Conservation (phyloP, 129 eudicot genomes). For the Lactuca sativa region DNA sequence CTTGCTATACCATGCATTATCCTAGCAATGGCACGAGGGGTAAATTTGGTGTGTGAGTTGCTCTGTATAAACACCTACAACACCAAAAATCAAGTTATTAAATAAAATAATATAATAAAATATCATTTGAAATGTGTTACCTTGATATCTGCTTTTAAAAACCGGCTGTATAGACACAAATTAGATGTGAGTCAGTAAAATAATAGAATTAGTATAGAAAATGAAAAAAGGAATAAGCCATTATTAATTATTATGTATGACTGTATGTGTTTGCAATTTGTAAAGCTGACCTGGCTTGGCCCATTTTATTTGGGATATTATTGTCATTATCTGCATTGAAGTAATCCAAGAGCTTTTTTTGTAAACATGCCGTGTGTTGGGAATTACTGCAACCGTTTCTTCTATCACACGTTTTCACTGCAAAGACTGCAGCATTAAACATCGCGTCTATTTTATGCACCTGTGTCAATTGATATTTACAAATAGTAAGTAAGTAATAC, state of each 20-base stretch:
- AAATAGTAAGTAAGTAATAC: not conserved
- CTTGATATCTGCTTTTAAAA: constrained; percentile 94
- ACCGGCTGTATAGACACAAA: constrained; percentile 61
- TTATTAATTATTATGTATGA: too few relatives aligned
- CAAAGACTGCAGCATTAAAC: constrained; percentile 70
- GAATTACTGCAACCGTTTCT: constrained; percentile 52
- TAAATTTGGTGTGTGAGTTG: constrained; percentile 71
- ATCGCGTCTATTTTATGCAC: constrained; percentile 72
- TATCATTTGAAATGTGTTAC: constrained; percentile 31
- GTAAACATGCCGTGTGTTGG: constrained; percentile 84
- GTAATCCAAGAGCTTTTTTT: constrained; percentile 67
- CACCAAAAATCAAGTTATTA: constrained; percentile 6
- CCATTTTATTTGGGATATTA: constrained; percentile 49
- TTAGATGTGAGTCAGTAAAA: constrained; percentile 17
- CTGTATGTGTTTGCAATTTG: not conserved
- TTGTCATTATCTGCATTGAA: constrained; percentile 50
- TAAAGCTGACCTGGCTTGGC: constrained; percentile 79
- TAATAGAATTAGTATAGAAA: constrained; percentile 3
- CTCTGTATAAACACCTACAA: constrained; percentile 83
- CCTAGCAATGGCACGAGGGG: constrained; percentile 96
- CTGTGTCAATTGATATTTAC: constrained; percentile 38
- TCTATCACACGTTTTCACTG: constrained; percentile 66
- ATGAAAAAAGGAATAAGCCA: not conserved
- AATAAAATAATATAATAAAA: too few relatives aligned
- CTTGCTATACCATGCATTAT: constrained; percentile 90